Conservation (phyloP, 148 eudicot genomes). For the Vaccinium corymbosum region DNA sequence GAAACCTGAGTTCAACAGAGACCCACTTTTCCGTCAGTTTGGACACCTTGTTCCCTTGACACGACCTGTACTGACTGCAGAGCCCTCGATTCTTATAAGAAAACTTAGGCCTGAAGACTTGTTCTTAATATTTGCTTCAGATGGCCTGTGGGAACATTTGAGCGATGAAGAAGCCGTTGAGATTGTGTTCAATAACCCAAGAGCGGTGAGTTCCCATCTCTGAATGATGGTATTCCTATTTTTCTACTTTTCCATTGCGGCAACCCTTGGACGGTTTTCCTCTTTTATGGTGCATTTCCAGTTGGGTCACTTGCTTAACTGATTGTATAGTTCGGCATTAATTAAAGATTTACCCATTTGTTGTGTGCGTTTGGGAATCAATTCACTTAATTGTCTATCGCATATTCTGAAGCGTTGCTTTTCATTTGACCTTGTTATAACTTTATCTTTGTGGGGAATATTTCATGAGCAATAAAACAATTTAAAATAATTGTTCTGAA, state of each 20-base stretch:
- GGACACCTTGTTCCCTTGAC: constrained; percentile 39
- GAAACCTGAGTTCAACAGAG: constrained; percentile 51
- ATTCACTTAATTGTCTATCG: not conserved
- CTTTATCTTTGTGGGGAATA: not conserved
- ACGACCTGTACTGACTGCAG: constrained; percentile 43
- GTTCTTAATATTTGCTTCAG: constrained; percentile 55
- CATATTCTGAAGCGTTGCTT: not conserved
- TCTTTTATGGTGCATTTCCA: not conserved
- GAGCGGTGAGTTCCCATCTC: constrained; percentile 38
- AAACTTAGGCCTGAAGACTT: constrained; percentile 40
- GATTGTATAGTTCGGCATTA: not conserved
- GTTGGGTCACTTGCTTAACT: not conserved
- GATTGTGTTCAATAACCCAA: constrained; percentile 44
- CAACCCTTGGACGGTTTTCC: not conserved
- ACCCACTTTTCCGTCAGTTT: constrained; percentile 41
- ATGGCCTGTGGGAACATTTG: constrained; percentile 63
- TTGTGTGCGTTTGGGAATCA: not conserved
- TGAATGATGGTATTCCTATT: not conserved
- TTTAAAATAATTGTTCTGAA: not conserved
- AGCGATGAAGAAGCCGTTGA: constrained; percentile 49
- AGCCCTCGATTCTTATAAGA: constrained; percentile 40
- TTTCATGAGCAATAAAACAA: not conserved
- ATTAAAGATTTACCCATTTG: not conserved
- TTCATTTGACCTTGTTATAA: not conserved
- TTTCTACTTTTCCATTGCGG: constrained; percentile 5